Evolutionary conservation across 257 asterid species (phyloP).

Genomic region (Solanum appendiculatum): DNA sequence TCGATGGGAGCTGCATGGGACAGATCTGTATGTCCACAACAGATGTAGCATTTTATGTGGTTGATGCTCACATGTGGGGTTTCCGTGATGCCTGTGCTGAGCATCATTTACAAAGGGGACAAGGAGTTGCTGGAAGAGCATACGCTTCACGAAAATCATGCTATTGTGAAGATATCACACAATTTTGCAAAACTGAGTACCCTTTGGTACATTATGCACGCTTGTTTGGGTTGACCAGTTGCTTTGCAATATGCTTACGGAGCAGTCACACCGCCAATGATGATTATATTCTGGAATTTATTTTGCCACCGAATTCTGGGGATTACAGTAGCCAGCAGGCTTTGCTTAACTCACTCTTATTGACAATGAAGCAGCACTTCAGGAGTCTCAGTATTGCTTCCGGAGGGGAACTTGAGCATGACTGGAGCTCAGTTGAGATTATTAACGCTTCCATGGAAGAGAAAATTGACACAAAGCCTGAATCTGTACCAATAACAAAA

Average conservation of each 20-base stretch:
- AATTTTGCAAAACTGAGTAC: slow-evolving; percentile 12
- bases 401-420: slow-evolving; percentile 58
- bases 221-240: slow-evolving; percentile 5
- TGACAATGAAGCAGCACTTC: slow-evolving; percentile 65
- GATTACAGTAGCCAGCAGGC: slow-evolving; percentile 39
- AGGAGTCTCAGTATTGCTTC: slow-evolving; percentile 81
- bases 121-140: slow-evolving; percentile 17
- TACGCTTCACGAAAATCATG: neutral
- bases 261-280: neutral
- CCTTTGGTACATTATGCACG: slow-evolving; percentile 19
- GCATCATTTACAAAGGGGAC: slow-evolving; percentile 12
- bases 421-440: slow-evolving; percentile 62
- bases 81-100: slow-evolving; percentile 13
- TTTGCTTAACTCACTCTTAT: slow-evolving; percentile 53
- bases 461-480: slow-evolving; percentile 25
- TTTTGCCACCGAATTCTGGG: slow-evolving; percentile 6
- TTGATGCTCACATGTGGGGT: slow-evolving; percentile 10
- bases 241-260: slow-evolving; percentile 6
- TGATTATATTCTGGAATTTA: slow-evolving; percentile 10
- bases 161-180: slow-evolving; percentile 9
- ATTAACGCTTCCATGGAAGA: slow-evolving; percentile 41
- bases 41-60: slow-evolving; percentile 6
- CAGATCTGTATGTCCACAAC: slow-evolving; percentile 2
- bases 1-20: slow-evolving; percentile 5
- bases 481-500: slow-evolving; percentile 2